A percentile compares a stretch with the other conserved stretches of the same genome.
These are phyloP conservation scores for Leishmania aethiopica DNA, from an alignment of 208 protist genomes.

Conservation along the genomic window DNA sequence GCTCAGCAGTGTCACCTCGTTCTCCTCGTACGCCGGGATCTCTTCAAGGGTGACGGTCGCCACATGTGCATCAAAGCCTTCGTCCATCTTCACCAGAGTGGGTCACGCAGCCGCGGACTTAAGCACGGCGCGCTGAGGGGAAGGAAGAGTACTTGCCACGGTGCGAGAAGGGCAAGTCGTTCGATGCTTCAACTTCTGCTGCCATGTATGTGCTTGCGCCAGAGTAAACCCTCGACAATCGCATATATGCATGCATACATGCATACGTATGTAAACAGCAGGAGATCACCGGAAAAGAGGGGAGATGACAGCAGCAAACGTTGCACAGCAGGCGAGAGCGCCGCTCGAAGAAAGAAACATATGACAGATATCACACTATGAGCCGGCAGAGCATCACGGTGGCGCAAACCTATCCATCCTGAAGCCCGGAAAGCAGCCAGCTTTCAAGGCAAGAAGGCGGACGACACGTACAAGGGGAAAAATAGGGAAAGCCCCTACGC, in stretches of 20 bases:
- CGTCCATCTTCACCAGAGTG: conserved; percentile 33
- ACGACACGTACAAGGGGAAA: too few species aligned
- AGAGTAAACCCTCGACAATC: not conserved
- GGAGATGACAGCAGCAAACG: not conserved
- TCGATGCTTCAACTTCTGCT: not conserved
- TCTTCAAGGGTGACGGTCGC: conserved; percentile 12
- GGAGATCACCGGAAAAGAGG: not conserved
- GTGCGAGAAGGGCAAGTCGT: not conserved
- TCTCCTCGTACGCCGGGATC: conserved; percentile 25
- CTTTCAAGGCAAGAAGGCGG: too few species aligned
- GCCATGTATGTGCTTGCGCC: not conserved
- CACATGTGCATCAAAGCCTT: conserved; percentile 69
- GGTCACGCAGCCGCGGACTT: too few species aligned
- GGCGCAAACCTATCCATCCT: not conserved
- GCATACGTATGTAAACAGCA: too few species aligned
- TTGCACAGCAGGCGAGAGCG: not conserved
- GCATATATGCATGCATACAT: not conserved
- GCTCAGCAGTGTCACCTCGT: conserved; percentile 42
- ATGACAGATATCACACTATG: not conserved
- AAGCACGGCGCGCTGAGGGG: not conserved
- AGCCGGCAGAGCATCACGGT: too few species aligned
- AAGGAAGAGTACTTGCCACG: not conserved
- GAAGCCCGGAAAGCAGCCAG: too few species aligned
- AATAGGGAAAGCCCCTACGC: not conserved
- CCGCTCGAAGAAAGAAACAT: not conserved